These are phyloP conservation scores for Saturnispora bothae DNA, from an alignment of 805 yeast species.

Conservation along the genomic window DNA sequence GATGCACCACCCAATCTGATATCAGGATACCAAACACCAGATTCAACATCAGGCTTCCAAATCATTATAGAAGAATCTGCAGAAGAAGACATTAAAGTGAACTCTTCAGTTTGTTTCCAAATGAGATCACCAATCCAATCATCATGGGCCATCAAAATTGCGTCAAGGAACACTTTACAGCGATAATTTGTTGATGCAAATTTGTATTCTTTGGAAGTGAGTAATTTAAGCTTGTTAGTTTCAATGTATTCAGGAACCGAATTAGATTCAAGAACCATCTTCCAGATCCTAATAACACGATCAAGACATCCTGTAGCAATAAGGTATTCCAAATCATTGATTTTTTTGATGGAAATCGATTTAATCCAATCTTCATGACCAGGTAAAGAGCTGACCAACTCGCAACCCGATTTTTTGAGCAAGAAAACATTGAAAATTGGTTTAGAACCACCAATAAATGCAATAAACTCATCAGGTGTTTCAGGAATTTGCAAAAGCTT, in stretches of 20 bases:
- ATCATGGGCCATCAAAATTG: conserved; percentile 94
- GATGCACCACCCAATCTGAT: conserved; percentile 84
- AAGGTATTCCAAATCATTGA: conserved; percentile 30
- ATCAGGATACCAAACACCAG: conserved; percentile 85
- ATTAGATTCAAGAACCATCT: conserved; percentile 47
- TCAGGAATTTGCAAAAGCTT: conserved; percentile 25
- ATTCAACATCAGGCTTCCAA: conserved; percentile 80
- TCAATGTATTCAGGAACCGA: conserved; percentile 39
- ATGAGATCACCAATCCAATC: conserved; percentile 86
- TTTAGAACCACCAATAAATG: conserved; percentile 70
- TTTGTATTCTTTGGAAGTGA: conserved; percentile 65
- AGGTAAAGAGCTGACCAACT: conserved; percentile 41
- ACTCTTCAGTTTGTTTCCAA: conserved; percentile 59
- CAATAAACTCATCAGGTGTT: conserved; percentile 28
- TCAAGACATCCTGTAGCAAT: conserved; percentile 92
- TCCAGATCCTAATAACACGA: conserved; percentile 85
- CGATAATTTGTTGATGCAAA: conserved; percentile 34
- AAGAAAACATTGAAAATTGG: conserved; percentile 36
- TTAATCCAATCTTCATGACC: conserved; percentile 98
- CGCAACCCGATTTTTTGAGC: conserved; percentile 18
- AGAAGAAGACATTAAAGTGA: conserved; percentile 68
- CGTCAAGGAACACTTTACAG: conserved; percentile 66
- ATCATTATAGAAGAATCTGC: conserved; percentile 90
- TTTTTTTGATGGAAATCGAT: conserved; percentile 49
- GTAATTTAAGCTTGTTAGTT: conserved; percentile 36